phyloP scores from a whole-genome alignment of 257 asterid species.

The Rubia yunnanensis region DNA sequence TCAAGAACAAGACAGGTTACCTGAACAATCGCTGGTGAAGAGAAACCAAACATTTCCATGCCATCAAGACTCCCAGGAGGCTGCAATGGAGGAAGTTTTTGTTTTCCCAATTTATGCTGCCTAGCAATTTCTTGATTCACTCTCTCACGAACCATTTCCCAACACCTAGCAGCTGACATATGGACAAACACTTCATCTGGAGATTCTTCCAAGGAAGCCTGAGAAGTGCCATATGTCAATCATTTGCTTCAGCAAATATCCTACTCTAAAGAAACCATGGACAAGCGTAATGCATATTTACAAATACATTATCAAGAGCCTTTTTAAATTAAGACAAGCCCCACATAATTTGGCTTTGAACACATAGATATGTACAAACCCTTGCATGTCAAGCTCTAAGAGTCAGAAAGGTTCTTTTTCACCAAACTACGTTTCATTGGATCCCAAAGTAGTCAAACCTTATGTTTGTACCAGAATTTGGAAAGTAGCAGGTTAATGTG shows the following conservation, averaged over 20 bases:
- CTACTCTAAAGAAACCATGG: slow-evolving; percentile 3
- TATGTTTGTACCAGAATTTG: not conserved
- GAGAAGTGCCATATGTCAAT: slow-evolving; percentile 11
- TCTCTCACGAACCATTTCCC: slow-evolving; percentile 93
- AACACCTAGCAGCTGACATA: slow-evolving; percentile 67
- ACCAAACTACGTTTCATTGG: not conserved
- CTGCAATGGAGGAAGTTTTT: slow-evolving; percentile 82
- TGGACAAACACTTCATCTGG: slow-evolving; percentile 76
- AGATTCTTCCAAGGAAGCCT: slow-evolving; percentile 74
- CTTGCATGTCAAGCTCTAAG: not conserved
- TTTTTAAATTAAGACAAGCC: not conserved
- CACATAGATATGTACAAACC: not conserved
- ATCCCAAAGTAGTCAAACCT: not conserved
- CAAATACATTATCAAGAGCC: not conserved
- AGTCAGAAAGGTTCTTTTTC: not conserved
- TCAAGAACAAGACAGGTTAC: slow-evolving; percentile 21
- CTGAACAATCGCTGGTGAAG: slow-evolving; percentile 87
- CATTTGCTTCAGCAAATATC: not conserved
- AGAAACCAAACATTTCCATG: slow-evolving; percentile 93
- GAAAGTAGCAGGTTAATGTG: not conserved
- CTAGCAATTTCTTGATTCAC: slow-evolving; percentile 77
- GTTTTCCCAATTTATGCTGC: slow-evolving; percentile 72
- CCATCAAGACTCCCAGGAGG: slow-evolving; percentile 98
- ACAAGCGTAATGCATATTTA: not conserved
- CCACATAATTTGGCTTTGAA: not conserved